Percentiles rank a stretch among this genome's conserved stretches.
These are phyloP conservation scores for Eutrema japonicum DNA, from an alignment of 345 rosid species.

Conservation along the genomic window DNA sequence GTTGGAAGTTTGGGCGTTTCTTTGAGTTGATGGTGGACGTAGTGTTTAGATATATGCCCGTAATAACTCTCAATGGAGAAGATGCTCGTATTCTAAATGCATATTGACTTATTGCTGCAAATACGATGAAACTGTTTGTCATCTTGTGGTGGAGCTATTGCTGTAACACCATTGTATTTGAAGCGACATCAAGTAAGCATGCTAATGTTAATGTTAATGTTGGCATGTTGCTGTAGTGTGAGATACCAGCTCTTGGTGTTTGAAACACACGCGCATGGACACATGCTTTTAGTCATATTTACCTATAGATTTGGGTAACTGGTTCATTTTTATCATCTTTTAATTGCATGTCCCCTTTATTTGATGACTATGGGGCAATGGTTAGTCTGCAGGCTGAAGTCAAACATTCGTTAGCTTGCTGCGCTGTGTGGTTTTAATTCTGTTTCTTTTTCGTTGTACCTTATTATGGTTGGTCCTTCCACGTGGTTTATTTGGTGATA, in stretches of 20 bases:
- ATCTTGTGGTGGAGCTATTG: conserved; percentile 25
- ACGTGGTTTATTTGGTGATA: conserved; percentile 10
- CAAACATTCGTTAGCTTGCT: background rate
- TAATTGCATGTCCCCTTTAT: background rate
- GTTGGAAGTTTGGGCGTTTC: background rate
- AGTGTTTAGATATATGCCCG: conserved; percentile 2
- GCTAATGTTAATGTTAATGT: conserved; percentile 14
- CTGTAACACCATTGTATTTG: background rate
- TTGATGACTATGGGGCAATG: background rate
- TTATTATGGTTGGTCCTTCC: conserved; percentile 8
- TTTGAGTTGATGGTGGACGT: background rate
- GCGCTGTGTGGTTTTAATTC: background rate
- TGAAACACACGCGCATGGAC: background rate
- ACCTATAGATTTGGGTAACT: background rate
- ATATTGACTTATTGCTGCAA: conserved; percentile 4
- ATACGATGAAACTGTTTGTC: conserved; percentile 4
- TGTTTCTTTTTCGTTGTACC: background rate
- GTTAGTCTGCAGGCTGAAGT: background rate
- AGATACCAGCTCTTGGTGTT: conserved; percentile 1
- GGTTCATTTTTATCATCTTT: background rate
- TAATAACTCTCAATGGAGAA: background rate
- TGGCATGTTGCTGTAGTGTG: background rate
- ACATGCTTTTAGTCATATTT: background rate
- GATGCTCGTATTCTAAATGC: background rate
- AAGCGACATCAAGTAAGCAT: conserved; percentile 11